Percentiles rank a stretch among this genome's conserved stretches.
phyloP scores from a whole-genome alignment of 176 grass and related monocot species.

The Luzula sylvatica region DNA sequence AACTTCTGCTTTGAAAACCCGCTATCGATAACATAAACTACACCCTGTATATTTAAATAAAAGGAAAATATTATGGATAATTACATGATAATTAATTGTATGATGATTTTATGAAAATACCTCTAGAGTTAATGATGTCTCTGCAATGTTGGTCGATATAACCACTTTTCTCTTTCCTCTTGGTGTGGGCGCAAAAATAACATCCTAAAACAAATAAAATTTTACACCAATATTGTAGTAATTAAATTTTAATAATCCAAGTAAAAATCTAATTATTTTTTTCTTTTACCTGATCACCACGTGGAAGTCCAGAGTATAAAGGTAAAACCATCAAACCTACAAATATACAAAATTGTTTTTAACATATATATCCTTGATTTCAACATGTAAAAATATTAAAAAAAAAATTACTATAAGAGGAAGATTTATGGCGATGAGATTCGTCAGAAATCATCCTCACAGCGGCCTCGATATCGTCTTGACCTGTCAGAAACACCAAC shows the following conservation, averaged over 20 bases:
- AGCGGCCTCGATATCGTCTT: constrained; percentile 88
- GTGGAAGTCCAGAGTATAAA: constrained; percentile 81
- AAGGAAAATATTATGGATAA: neutral
- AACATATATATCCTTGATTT: constrained; percentile 14
- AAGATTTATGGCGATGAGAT: constrained; percentile 35
- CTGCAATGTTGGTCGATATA: constrained; percentile 98
- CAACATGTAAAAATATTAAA: neutral
- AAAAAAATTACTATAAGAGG: constrained; percentile 38
- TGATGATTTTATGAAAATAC: constrained; percentile 22
- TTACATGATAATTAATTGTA: neutral
- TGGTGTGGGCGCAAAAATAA: constrained; percentile 71
- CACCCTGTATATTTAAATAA: constrained; percentile 10
- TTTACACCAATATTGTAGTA: neutral
- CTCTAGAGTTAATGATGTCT: constrained; percentile 91
- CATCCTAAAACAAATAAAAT: constrained; percentile 50
- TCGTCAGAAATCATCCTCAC: constrained; percentile 65
- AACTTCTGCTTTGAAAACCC: constrained; percentile 98
- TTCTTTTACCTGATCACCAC: constrained; percentile 61
- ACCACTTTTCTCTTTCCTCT: constrained; percentile 95
- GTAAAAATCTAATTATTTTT: constrained; percentile 3
- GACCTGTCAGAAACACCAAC: constrained; percentile 89
- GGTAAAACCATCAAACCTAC: constrained; percentile 83
- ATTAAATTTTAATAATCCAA: neutral
- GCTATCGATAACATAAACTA: constrained; percentile 88
- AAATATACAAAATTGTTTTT: constrained; percentile 17